Evolutionary conservation across 371 early-diverging fungal genomes (phyloP), one percentile per base, ranked within the genome.

Genomic region (Apophysomyces elegans): DNA sequence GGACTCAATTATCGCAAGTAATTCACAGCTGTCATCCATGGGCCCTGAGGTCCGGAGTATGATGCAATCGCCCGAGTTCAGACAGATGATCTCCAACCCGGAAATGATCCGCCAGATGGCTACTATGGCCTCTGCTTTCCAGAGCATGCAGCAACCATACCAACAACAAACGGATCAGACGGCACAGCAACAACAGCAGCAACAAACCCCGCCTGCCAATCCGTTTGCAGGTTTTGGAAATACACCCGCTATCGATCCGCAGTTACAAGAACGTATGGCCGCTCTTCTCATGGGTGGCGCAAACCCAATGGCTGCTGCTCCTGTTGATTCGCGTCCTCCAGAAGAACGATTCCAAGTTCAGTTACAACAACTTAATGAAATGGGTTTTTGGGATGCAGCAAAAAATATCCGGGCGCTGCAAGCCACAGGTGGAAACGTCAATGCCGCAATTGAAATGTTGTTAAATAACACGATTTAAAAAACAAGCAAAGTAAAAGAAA

Each of bases 341-440:
- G 98, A 96, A 79, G 96, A 95, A 71, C 87, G 95, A 26, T 99
- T 88, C 78, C 88, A 90, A 69, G 88, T 86, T 18, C 96, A 99
- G 76, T 84, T 99, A 58, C 87, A 89, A 73, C 97, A 97, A 78
- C 79, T 99, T 64, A 92, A 89, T 68, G 99, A 98, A 47, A 99
- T 99, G 99, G 99, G 99, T 6, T 95, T 99, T 75, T 93, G 86
- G 82, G 93, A 95, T 75, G 90, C 94, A 12, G 78, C 86, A 7
- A 90, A 92, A 78, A 99, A 99, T 70, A 90, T 98, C 58, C 84
- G 94, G 35, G 98, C 95, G 1, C 81, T 99, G 74, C 79, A 86
- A 21, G 82, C 88, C 35, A 88, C 96, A 7, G 89, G 91, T 6
- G 99, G 99, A 36, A 91, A 97, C 72, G 96, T 98, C 36, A 85